Evolutionary conservation across 225 moss, liverwort and hornwort genomes (phyloP).

Genomic region (Physcomitrellopsis africana): DNA sequence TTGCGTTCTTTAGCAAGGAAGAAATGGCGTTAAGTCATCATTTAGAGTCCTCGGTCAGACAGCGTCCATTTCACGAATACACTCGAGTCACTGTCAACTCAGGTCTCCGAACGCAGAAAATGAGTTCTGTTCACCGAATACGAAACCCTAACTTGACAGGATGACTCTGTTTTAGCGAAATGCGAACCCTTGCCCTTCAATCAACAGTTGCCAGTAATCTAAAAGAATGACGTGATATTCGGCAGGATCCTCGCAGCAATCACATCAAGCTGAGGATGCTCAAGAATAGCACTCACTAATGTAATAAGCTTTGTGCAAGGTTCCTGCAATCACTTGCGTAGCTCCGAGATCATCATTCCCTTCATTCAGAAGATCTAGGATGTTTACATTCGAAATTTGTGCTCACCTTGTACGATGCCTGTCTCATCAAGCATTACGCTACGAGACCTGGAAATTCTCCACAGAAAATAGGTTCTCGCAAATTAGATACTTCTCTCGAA

Average conservation of each 20-base stretch:
- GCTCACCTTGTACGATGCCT: background rate
- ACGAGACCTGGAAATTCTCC: too few species aligned
- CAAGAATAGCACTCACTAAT: background rate
- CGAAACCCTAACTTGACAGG: conserved; percentile 21
- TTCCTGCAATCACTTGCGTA: background rate
- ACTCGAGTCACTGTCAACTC: conserved; percentile 17
- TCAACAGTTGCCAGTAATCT: background rate
- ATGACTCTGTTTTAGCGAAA: background rate
- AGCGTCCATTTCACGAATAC: conserved; percentile 17
- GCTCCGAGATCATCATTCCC: background rate
- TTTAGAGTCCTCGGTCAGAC: conserved; percentile 11
- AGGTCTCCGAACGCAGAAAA: background rate
- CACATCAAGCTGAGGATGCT: background rate
- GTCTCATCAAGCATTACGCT: background rate
- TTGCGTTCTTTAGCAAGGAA: conserved; percentile 9
- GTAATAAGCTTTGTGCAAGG: background rate
- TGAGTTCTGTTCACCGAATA: conserved; percentile 20
- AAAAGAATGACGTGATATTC: background rate
- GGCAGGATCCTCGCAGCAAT: background rate
- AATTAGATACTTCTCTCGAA: background rate
- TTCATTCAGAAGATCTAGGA: background rate
- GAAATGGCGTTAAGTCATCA: conserved; percentile 26
- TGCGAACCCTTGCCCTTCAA: conserved; percentile 15
- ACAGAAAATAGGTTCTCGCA: background rate
- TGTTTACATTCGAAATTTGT: too few species aligned